Conservation (phyloP, 495 filamentous ascomycete genomes). For the Cladorrhinum samala region DNA sequence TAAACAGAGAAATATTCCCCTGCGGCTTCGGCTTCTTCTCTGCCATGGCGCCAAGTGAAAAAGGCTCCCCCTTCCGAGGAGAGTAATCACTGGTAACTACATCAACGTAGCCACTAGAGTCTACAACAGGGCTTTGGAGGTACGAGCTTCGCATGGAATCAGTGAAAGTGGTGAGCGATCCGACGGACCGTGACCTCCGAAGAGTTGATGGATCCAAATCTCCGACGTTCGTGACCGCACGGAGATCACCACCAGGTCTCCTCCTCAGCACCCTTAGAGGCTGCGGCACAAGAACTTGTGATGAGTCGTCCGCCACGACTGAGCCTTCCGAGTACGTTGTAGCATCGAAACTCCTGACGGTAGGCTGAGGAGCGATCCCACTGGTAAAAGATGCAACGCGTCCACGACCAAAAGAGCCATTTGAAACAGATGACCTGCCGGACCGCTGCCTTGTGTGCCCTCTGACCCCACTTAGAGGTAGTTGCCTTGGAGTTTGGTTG, state of each 20-base stretch:
- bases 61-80: constrained; percentile 33
- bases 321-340: constrained; percentile 48
- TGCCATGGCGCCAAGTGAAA: constrained; percentile 55
- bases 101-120: constrained; percentile 39
- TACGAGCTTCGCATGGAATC: constrained; percentile 63
- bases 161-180: constrained; percentile 62
- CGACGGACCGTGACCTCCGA: constrained; percentile 62
- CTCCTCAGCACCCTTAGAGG: constrained; percentile 67
- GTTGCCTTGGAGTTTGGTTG: constrained; percentile 18
- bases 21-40: constrained; percentile 36
- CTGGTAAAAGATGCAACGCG: constrained; percentile 67
- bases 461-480: constrained; percentile 30
- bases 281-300: constrained; percentile 35
- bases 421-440: constrained; percentile 33
- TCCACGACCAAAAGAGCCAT: constrained; percentile 32
- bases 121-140: constrained; percentile 32
- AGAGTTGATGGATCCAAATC: constrained; percentile 52
- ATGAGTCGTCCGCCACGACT: constrained; percentile 17
- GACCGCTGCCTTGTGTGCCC: constrained; percentile 36
- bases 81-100: constrained; percentile 38
- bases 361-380: constrained; percentile 53
- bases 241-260: constrained; percentile 82
- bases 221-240: constrained; percentile 67
- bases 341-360: constrained; percentile 55
- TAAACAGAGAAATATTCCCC: constrained; percentile 53